Evolutionary conservation across 257 asterid genomes (phyloP).

Genomic region (Dorcoceras hygrometricum): DNA sequence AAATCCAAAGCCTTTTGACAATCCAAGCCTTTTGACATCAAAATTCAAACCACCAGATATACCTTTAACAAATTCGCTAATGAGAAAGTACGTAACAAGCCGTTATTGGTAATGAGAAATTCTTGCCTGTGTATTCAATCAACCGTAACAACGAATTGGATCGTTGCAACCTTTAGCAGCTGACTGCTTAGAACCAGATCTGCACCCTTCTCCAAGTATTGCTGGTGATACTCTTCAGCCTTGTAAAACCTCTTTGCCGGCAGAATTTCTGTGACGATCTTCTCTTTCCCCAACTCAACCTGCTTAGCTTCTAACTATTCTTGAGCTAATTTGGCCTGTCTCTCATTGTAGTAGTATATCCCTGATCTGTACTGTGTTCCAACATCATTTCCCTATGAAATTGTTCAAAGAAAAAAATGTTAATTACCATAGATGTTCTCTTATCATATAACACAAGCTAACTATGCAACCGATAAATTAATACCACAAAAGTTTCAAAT

Average conservation of each 20-base stretch:
- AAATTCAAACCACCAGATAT: background rate
- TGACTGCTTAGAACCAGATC: conserved; percentile 53
- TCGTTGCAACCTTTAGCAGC: conserved; percentile 84
- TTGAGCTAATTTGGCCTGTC: conserved; percentile 49
- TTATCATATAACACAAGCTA: background rate
- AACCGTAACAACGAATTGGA: conserved; percentile 82
- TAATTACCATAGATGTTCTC: background rate
- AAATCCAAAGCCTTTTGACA: too few species aligned
- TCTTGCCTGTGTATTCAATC: conserved; percentile 17
- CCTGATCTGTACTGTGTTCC: conserved; percentile 82
- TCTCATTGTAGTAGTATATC: conserved; percentile 59
- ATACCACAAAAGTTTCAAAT: too few species aligned
- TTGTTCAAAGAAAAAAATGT: background rate
- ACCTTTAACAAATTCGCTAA: background rate
- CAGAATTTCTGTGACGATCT: conserved; percentile 65
- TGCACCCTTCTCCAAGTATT: conserved; percentile 79
- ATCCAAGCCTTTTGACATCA: background rate
- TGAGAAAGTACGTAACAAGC: background rate
- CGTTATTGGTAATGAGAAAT: background rate
- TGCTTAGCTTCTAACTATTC: conserved; percentile 67
- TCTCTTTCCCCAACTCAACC: conserved; percentile 32
- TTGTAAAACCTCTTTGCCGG: conserved; percentile 67
- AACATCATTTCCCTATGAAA: conserved; percentile 57
- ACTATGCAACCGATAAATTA: background rate
- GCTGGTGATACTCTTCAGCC: conserved; percentile 93